phyloP scores from a whole-genome alignment of 179 eudicot genomes.

The Actinidia polygama region DNA sequence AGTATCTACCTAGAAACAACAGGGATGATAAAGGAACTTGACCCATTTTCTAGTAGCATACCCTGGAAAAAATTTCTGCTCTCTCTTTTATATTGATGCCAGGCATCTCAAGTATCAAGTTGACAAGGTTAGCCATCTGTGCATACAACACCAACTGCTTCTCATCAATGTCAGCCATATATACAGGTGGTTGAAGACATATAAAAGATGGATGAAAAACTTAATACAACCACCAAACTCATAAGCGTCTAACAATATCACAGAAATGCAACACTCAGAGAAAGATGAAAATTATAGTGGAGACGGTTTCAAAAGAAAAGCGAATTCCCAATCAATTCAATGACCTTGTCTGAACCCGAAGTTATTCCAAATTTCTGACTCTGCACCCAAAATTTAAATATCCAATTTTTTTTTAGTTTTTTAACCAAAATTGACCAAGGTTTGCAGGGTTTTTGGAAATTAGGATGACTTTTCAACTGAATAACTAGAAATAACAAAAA shows the following conservation, averaged over 20 bases:
- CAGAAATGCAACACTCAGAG: neutral
- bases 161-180: constrained; percentile 75
- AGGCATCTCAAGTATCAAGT: constrained; percentile 66
- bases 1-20: neutral
- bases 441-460: neutral
- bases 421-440: neutral
- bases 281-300: neutral
- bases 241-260: neutral
- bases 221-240: too few species aligned
- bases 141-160: constrained; percentile 83
- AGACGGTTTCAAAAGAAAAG: neutral
- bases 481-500: neutral
- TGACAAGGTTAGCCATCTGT: constrained; percentile 95
- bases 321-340: neutral
- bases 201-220: too few species aligned
- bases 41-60: constrained; percentile 26
- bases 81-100: constrained; percentile 66
- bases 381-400: neutral
- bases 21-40: neutral
- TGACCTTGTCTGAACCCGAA: neutral
- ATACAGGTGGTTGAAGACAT: neutral
- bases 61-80: constrained; percentile 90
- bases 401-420: too few species aligned
- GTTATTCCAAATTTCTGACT: neutral
- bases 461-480: neutral